Evolutionary conservation across 169 alveolate genomes (phyloP).

Genomic region (Eimeria maxima): DNA sequence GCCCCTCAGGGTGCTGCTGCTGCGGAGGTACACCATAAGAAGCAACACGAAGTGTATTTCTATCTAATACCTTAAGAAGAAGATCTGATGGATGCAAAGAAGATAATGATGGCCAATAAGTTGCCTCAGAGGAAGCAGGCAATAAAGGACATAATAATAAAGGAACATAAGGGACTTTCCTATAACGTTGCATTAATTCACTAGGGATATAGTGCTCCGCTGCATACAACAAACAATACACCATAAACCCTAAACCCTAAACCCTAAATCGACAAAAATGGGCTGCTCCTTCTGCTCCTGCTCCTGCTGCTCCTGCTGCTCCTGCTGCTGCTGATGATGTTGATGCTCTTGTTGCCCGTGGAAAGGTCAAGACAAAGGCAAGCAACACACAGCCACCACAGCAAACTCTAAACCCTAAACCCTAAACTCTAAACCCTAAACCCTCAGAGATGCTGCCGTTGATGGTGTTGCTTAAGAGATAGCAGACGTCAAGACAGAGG

Average conservation of each 20-base stretch:
- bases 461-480: neutral
- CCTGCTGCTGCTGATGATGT: too few relatives aligned
- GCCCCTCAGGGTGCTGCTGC: neutral
- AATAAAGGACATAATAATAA: conserved; percentile 34
- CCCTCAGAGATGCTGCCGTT: neutral
- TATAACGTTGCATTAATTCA: conserved; percentile 19
- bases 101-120: neutral
- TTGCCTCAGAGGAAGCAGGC: neutral
- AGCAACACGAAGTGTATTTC: conserved; percentile 32
- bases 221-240: neutral
- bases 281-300: too few relatives aligned
- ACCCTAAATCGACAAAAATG: neutral
- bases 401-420: conserved; percentile 35
- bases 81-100: conserved; percentile 48
- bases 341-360: too few relatives aligned
- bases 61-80: conserved; percentile 17
- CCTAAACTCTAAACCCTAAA: conserved; percentile 57
- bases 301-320: too few relatives aligned
- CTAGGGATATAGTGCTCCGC: neutral
- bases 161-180: conserved; percentile 54
- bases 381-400: too few relatives aligned
- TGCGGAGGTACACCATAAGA: neutral
- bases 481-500: too few relatives aligned
- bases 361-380: too few relatives aligned
- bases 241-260: conserved; percentile 3